Evolutionary conservation across 2,329 filamentous ascomycete species (phyloP).

Genomic region (Colletotrichum noveboracense): DNA sequence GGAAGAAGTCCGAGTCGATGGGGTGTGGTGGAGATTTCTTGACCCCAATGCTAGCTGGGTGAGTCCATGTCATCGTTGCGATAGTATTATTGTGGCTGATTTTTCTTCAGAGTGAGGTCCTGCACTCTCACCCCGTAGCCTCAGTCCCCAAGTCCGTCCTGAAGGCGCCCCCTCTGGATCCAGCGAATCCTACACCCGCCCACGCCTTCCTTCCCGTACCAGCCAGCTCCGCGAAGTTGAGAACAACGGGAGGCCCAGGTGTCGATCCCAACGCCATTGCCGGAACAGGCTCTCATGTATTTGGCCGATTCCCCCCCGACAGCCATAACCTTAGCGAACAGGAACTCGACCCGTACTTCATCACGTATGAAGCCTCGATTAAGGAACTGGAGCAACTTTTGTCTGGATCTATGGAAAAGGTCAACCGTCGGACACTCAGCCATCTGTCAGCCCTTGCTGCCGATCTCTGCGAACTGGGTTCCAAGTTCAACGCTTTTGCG

Average conservation of each 20-base stretch:
- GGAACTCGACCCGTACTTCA: constrained; percentile 95
- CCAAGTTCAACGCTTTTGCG: constrained; percentile 96
- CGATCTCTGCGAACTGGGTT: constrained; percentile 91
- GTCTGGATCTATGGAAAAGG: constrained; percentile 94
- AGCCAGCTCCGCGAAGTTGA: constrained; percentile 84
- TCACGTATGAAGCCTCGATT: constrained; percentile 89
- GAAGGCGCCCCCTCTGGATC: constrained; percentile 92
- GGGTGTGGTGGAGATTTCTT: constrained; percentile 96
- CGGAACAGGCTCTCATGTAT: constrained; percentile 58
- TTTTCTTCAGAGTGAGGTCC: constrained; percentile 78
- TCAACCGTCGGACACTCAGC: constrained; percentile 86
- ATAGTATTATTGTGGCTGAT: constrained; percentile 28
- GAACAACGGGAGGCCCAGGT: constrained; percentile 47
- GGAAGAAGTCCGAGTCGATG: constrained; percentile 90
- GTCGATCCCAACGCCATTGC: constrained; percentile 39
- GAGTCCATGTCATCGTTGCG: constrained; percentile 30
- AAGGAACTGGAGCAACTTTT: constrained; percentile 89
- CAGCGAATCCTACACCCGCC: constrained; percentile 87
- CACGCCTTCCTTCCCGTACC: constrained; percentile 90
- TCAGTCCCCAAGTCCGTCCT: constrained; percentile 94
- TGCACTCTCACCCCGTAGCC: constrained; percentile 87
- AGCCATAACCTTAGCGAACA: constrained; percentile 80
- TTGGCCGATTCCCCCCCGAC: constrained; percentile 83
- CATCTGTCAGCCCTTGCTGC: constrained; percentile 84
- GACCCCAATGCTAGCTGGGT: constrained; percentile 99